These are phyloP conservation scores for Xylaria sp. DNA, from an alignment of 2,329 filamentous ascomycete species.

Conservation along the genomic window DNA sequence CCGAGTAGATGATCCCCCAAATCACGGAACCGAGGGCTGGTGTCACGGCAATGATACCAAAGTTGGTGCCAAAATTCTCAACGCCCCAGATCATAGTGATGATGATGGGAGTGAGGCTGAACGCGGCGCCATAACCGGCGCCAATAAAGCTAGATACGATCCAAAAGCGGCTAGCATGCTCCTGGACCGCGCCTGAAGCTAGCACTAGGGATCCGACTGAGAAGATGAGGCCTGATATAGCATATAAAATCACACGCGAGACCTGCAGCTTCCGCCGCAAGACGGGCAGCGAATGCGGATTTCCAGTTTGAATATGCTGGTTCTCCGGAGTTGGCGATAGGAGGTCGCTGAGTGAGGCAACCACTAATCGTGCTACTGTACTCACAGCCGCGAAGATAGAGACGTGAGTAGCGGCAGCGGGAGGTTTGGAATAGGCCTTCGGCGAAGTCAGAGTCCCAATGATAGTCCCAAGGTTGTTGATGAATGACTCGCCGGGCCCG, in stretches of 20 bases:
- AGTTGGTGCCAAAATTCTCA: constrained; percentile 98
- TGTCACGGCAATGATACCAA: constrained; percentile 93
- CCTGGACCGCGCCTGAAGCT: constrained; percentile 78
- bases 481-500: constrained; percentile 95
- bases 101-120: constrained; percentile 89
- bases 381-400: constrained; percentile 92
- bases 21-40: constrained; percentile 88
- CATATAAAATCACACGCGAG: constrained; percentile 82
- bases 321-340: constrained; percentile 76
- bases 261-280: constrained; percentile 64
- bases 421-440: constrained; percentile 56
- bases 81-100: constrained; percentile 98
- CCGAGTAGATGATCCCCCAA: constrained; percentile 91
- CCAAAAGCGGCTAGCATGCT: constrained; percentile 83
- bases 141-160: constrained; percentile 86
- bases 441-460: constrained; percentile 84
- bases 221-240: constrained; percentile 78
- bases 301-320: constrained; percentile 63
- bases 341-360: constrained; percentile 88
- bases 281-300: constrained; percentile 47
- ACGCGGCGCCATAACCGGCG: constrained; percentile 91
- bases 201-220: constrained; percentile 81
- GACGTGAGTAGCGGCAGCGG: constrained; percentile 86
- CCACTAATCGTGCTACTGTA: constrained; percentile 88
- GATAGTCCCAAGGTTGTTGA: constrained; percentile 96